A percentile compares a stretch with the other conserved stretches of the same genome.
Conservation (phyloP, 2,329 filamentous ascomycete genomes). For the Aspergillus intermedius region DNA sequence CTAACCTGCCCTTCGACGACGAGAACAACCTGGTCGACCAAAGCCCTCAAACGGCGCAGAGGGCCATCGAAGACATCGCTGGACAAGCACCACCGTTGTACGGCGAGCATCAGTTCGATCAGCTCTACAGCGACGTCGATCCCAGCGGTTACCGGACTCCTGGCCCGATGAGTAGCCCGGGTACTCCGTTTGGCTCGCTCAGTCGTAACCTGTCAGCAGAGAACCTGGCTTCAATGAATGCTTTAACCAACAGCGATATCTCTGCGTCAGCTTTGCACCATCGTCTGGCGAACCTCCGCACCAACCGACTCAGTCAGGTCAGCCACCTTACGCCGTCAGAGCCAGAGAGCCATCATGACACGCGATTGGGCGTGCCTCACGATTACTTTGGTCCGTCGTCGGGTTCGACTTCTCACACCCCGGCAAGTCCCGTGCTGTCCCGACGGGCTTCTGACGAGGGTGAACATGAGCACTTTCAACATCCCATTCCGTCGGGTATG, state of each 20-base stretch:
- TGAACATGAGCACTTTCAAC: constrained; percentile 38
- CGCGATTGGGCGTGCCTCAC: constrained; percentile 19
- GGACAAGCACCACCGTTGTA: constrained; percentile 83
- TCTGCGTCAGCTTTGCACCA: constrained; percentile 62
- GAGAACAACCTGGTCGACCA: constrained; percentile 70
- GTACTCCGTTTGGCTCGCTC: constrained; percentile 67
- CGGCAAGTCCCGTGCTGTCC: constrained; percentile 33
- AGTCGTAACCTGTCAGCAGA: constrained; percentile 71
- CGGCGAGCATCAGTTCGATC: constrained; percentile 80
- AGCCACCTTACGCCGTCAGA: constrained; percentile 17
- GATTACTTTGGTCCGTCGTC: constrained; percentile 27
- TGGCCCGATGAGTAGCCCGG: constrained; percentile 59
- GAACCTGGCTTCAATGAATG: constrained; percentile 61
- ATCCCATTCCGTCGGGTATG: constrained; percentile 27
- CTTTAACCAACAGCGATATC: constrained; percentile 48
- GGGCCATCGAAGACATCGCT: constrained; percentile 50
- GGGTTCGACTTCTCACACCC: constrained; percentile 21
- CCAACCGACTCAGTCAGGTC: constrained; percentile 17
- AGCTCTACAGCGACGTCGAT: constrained; percentile 83
- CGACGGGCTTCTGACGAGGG: constrained; percentile 44
- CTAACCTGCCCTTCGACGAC: constrained; percentile 81
- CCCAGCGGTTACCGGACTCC: constrained; percentile 74
- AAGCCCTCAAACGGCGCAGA: constrained; percentile 45
- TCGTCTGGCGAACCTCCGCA: constrained; percentile 53
- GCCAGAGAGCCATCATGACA: constrained; percentile 15